Evolutionary conservation across 2,329 filamentous ascomycete species (phyloP).

Genomic region (Fusarium sp.): DNA sequence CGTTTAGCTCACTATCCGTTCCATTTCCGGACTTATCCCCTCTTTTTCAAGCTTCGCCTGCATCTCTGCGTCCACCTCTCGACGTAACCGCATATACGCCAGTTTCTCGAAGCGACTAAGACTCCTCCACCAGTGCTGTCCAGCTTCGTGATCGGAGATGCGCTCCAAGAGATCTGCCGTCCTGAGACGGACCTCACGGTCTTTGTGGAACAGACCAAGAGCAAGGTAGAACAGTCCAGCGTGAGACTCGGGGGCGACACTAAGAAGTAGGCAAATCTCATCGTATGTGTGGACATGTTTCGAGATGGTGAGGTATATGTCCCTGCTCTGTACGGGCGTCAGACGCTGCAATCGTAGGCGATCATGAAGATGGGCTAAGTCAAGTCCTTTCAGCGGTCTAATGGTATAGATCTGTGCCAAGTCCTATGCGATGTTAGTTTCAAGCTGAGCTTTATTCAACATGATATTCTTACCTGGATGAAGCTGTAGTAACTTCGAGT

Average conservation of each 20-base stretch:
- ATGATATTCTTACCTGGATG: conserved; percentile 72
- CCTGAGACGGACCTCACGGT: conserved; percentile 79
- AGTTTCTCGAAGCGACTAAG: conserved; percentile 90
- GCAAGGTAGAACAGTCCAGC: conserved; percentile 91
- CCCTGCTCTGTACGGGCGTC: conserved; percentile 77
- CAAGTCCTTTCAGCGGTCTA: conserved; percentile 80
- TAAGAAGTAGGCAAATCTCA: conserved; percentile 85
- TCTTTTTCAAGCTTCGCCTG: conserved; percentile 60
- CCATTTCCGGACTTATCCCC: conserved; percentile 53
- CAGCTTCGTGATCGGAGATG: conserved; percentile 87
- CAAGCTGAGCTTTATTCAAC: neutral
- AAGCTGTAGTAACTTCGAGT: conserved; percentile 96
- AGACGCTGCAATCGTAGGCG: conserved; percentile 86
- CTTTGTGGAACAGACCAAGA: conserved; percentile 91
- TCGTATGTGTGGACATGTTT: conserved; percentile 82
- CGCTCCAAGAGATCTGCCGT: conserved; percentile 85
- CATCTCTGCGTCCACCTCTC: conserved; percentile 68
- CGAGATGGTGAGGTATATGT: conserved; percentile 85
- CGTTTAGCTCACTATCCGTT: conserved; percentile 62
- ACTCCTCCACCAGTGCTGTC: conserved; percentile 90
- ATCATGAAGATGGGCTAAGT: conserved; percentile 93
- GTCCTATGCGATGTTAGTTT: conserved; percentile 60
- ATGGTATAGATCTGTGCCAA: conserved; percentile 72
- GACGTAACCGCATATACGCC: conserved; percentile 82
- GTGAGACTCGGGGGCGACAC: conserved; percentile 85